A percentile compares a stretch with the other conserved stretches of the same genome.
These are phyloP conservation scores for Penicillium pancosmium DNA, from an alignment of 495 filamentous ascomycete genomes.

Conservation along the genomic window DNA sequence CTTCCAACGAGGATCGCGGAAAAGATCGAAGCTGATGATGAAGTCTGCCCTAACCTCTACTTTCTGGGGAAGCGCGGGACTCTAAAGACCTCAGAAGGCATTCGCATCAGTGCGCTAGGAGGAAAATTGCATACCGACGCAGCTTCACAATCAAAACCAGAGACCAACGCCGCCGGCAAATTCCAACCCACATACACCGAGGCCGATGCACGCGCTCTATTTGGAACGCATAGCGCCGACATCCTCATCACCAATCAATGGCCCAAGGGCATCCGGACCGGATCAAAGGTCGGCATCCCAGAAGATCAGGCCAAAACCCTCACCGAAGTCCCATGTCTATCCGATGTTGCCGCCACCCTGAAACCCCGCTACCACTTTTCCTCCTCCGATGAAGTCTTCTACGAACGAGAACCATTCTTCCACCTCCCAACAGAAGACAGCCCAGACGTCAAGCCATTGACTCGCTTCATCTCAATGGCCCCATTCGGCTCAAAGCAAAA, in stretches of 20 bases:
- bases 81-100: constrained; percentile 86
- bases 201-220: constrained; percentile 72
- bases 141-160: constrained; percentile 22
- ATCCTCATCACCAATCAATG: constrained; percentile 85
- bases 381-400: constrained; percentile 67
- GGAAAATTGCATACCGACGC: constrained; percentile 45
- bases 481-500: constrained; percentile 75
- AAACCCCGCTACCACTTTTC: constrained; percentile 91
- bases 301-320: constrained; percentile 41
- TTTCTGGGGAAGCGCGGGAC: constrained; percentile 83
- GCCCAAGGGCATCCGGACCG: constrained; percentile 69
- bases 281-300: constrained; percentile 58
- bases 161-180: constrained; percentile 27
- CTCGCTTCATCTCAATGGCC: constrained; percentile 87
- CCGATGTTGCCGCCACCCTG: constrained; percentile 73
- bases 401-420: constrained; percentile 92
- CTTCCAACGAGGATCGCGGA: constrained; percentile 70
- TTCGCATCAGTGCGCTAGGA: constrained; percentile 80
- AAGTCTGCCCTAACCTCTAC: constrained; percentile 85
- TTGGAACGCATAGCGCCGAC: constrained; percentile 75
- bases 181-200: constrained; percentile 59
- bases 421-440: constrained; percentile 60
- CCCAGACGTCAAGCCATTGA: constrained; percentile 60
- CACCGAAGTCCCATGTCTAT: constrained; percentile 56
- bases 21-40: constrained; percentile 74